Evolutionary conservation across 805 yeast genomes (phyloP), one percentile per base, ranked within the genome.

Genomic region (Metschnikowia arizonensis): DNA sequence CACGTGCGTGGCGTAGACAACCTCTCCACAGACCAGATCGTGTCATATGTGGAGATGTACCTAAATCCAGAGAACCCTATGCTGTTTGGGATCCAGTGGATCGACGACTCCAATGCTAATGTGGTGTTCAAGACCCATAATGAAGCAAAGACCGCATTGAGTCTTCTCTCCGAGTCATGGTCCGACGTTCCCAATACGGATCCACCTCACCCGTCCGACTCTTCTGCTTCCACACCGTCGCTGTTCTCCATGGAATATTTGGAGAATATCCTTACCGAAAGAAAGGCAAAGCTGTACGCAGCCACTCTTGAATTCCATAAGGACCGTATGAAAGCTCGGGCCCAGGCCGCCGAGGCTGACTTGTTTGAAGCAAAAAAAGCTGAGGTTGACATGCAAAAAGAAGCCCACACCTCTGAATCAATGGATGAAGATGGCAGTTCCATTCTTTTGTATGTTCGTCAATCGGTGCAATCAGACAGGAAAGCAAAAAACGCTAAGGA

Each of bases 1-100:
- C 69, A 64, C 45, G 50, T 83, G 4, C 59, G 66, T 35, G 90
- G 90, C 17, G 88, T 83, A 3, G 86, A 83, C 49, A 78, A 74
- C 44, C 65, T 83, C 37, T 73, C 82, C 34, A 80, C 86, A 6
- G 69, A 74, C 40, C 83, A 81, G 45, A 76, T 83, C 52, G 79
- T 79, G 60, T 59, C 71, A 11, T 82, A 70, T 55, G 61, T 82
- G n/a, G 79, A 76, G 45, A 62, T 65, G 44, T 72, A 74, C 54
- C 45, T 35, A 3, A 34, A 38, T 4, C 34, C 45, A 1, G 47
- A 40, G 30, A 48, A 52, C n/a, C 63, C 62, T 33, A 47, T 73
- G 17, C 66, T 61, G 52, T 78, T 72, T 58, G 63, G 65, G 24
- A 60, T 82, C 23, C 80, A 82, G 55, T 83, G 90, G 90, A 72